These are phyloP conservation scores for Grosmannia clavigera DNA, from an alignment of 2,329 filamentous ascomycete species.

Conservation along the genomic window DNA sequence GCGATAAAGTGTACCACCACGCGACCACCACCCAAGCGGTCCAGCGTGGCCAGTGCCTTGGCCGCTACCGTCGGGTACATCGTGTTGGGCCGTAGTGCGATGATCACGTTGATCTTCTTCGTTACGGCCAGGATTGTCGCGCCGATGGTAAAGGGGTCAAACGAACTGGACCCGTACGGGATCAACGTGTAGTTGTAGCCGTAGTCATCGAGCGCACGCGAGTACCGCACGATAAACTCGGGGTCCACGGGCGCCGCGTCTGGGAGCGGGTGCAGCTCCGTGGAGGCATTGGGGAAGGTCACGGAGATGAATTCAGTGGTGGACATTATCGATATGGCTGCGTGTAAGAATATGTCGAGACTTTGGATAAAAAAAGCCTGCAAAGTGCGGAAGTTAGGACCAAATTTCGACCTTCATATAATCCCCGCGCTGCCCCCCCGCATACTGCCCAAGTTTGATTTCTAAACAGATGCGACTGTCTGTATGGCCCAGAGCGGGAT, in stretches of 20 bases:
- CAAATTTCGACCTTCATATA: background rate
- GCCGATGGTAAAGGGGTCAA: constrained; percentile 45
- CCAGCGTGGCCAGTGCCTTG: constrained; percentile 47
- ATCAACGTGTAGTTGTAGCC: constrained; percentile 50
- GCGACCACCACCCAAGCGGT: constrained; percentile 43
- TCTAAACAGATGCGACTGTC: background rate
- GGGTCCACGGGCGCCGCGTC: constrained; percentile 36
- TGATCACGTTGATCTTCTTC: constrained; percentile 48
- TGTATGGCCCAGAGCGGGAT: background rate
- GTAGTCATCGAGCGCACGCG: constrained; percentile 45
- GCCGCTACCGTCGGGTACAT: constrained; percentile 50
- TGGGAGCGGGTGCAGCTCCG: constrained; percentile 40
- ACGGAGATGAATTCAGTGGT: constrained; percentile 43
- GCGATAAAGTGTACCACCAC: constrained; percentile 50
- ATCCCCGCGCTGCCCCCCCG: background rate
- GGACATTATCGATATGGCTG: constrained; percentile 20
- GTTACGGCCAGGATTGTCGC: constrained; percentile 44
- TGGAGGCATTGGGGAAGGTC: constrained; percentile 44
- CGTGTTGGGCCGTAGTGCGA: constrained; percentile 49
- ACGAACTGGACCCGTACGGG: constrained; percentile 42
- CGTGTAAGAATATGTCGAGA: background rate
- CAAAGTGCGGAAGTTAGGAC: too few species aligned
- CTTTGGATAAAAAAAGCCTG: too few species aligned
- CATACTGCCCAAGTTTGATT: background rate
- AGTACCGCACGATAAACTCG: constrained; percentile 43